Base-by-base conservation (phyloP, 148 eudicot species). In the Heliamphora exappendiculata region DNA sequence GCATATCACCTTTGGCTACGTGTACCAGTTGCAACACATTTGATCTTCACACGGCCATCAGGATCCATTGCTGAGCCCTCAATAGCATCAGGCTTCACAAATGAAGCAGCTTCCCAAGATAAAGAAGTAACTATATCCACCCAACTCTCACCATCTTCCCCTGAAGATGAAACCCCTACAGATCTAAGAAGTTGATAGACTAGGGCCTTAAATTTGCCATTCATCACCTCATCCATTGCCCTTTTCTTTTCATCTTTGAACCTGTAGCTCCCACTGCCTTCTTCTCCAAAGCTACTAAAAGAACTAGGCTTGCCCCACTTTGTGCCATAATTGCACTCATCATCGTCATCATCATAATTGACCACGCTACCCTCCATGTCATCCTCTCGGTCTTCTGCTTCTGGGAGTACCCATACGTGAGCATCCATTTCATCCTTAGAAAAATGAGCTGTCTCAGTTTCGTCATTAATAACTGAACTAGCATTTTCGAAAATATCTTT, bases 51-150 rank as follows among this genome's bases (percentile, higher is more conserved):
- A 84, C 87, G 85, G 76, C 92, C 89, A 82, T 89, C 85, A 36
- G 96, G 97, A 86, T 94, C 98, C 96, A 94, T 91, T 67, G 93
- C 85, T 82, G 92, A 92, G 49, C 90, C 91, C 73, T 85, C 88
- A 22, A 65, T 72, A 67, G 83, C 86, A 74, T 87, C 88, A 72
- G 98, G 98, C 81, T 87, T 89, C 45, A 92, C 84, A 89, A 81
- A 89, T 37, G 81, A 76, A 78, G 97, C 97, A 77, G 97, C 96
- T 78, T 87, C 85, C 98, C 98, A 94, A 4, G 96, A 89, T 76
- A 94, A 81, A 63, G 85, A 81, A 47, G 97, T 87, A 76, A 94
- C 98, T 73, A 85, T 87, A 82, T 92, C 91, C 67, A 83, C 89
- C 98, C 98, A 94, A 77, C 72, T 84, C 55, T 82, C 89, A 51